Base-by-base conservation (phyloP, 768 basidiomycete genomes). In the Lyophyllum atratum region DNA sequence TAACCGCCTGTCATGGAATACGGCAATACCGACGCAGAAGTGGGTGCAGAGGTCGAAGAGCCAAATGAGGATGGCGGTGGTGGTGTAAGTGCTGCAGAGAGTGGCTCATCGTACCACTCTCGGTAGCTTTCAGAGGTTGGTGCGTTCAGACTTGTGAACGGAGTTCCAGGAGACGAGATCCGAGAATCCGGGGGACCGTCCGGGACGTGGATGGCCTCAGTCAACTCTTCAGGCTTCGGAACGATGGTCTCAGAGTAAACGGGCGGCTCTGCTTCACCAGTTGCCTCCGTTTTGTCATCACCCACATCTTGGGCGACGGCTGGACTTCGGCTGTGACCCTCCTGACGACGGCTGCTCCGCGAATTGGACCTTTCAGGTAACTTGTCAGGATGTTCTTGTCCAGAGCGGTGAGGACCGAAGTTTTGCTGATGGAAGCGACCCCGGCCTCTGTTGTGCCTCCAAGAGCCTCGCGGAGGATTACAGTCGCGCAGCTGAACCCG, bases 401-500 rank as follows among this genome's bases (percentile, higher is more conserved):
- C 65, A 14, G 63, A 70, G 50, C 71, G 69, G 22, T 70, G 67
- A 28, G 65, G 26, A 21, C 63, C 62, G 21, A 69, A 66, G 25
- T 70, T 60, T 19, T 70, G 68, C 40, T 69, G 62, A 19, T 67
- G 66, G 28, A 25, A 71, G 24, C 78, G 70, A n/a, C 79, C 78
- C 17, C 80, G 80, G 31, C 73, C 78, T 52, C 78, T 76, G 37
- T 72, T 74, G 59, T 65, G 74, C 61, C 75, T 78, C 79, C 79
- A 84, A 26, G 70, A 70, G 19, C 77, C 76, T 45, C 81, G 81
- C n/a, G 75, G 72, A 29, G 84, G 82, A 59, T 88, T 84, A 64
- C 81, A 81, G 60, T 90, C 89, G 42, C 89, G 81, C 34, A 92
- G 72, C 61, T 91, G 88, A 33, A 93, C 89, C 19, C 90, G 84